Evolutionary conservation across 78 protist genomes (phyloP).

Genomic region (Capsaspora owczarzaki): DNA sequence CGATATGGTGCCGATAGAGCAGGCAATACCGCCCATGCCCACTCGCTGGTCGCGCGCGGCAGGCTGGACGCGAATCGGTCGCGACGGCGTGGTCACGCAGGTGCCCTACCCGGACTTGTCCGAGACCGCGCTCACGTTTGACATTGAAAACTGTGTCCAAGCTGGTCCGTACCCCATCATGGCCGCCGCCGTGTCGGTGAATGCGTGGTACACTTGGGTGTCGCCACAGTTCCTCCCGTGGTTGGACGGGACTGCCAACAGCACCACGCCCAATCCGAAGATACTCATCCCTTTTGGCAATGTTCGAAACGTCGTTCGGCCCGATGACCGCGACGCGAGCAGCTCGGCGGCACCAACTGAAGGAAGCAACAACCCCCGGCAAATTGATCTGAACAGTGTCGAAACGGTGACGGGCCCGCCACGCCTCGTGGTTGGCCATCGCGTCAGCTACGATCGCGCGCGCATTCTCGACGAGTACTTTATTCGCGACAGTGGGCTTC

Average conservation of each 20-base stretch:
- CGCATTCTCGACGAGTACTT: conserved; percentile 1
- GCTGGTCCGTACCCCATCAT: not conserved
- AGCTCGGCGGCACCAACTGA: too few relatives aligned
- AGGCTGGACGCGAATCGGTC: not conserved
- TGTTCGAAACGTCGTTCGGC: too few relatives aligned
- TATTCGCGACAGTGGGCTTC: not conserved
- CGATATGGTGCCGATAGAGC: too few relatives aligned
- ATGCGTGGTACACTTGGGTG: not conserved
- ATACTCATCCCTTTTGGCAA: not conserved
- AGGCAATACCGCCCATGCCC: not conserved
- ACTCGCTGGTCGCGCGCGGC: not conserved
- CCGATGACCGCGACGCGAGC: too few relatives aligned
- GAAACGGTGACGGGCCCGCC: not conserved
- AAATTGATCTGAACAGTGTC: too few relatives aligned
- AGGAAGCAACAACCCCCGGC: too few relatives aligned
- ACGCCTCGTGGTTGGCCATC: not conserved
- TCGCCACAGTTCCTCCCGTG: conserved; percentile 8
- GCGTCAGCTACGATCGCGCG: conserved; percentile 15
- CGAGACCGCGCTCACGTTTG: not conserved
- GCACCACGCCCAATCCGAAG: not conserved
- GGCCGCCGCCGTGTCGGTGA: not conserved
- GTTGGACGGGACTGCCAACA: not conserved
- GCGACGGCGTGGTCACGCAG: not conserved
- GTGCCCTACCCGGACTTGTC: not conserved
- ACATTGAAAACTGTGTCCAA: not conserved